Conservation (phyloP, 1,284 basidiomycete genomes). For the Ganoderma multipileum region DNA sequence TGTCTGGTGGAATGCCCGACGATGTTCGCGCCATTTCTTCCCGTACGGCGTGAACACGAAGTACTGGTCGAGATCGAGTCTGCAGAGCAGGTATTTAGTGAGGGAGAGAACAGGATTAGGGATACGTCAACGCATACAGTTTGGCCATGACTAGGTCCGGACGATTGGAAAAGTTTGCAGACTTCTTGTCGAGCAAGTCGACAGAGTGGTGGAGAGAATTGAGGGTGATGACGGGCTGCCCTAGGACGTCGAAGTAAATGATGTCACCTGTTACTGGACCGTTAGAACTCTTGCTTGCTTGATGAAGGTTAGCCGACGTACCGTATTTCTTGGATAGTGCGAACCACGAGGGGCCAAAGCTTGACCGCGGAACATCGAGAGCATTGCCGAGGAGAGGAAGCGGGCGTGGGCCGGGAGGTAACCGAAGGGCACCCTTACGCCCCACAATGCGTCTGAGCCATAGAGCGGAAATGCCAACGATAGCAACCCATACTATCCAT, state of each 20-base stretch:
- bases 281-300: neutral
- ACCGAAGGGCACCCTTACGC: neutral
- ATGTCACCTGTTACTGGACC: neutral
- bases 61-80: neutral
- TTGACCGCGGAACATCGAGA: neutral
- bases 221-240: neutral
- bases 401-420: neutral
- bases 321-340: neutral
- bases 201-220: neutral
- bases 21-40: neutral
- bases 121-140: neutral
- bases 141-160: constrained; percentile 1
- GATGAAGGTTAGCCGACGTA: neutral
- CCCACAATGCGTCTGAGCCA: neutral
- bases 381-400: neutral
- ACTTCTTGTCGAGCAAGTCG: neutral
- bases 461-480: neutral
- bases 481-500: neutral
- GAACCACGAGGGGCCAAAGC: neutral
- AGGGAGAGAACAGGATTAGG: neutral
- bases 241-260: neutral
- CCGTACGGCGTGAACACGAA: neutral
- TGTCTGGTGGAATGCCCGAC: neutral
- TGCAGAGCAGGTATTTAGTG: neutral
- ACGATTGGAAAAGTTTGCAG: neutral